These are phyloP conservation scores for Patellifolia procumbens DNA, from an alignment of 179 eudicot species.

Conservation along the genomic window DNA sequence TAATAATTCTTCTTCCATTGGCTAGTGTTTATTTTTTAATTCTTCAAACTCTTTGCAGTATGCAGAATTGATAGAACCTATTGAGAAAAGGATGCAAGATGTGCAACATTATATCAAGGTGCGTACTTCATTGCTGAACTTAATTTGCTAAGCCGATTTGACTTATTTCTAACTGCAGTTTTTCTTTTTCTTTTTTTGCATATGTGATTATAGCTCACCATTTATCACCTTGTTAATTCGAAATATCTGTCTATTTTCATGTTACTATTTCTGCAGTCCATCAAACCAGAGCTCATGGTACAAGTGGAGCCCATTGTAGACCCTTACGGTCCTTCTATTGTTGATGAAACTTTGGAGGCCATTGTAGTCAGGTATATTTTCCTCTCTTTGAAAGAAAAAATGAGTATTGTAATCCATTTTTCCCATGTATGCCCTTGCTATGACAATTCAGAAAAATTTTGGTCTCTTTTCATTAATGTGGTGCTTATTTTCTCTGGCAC, in stretches of 20 bases:
- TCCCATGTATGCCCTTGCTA: background rate
- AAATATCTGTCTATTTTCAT: background rate
- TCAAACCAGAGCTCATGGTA: slow-evolving; percentile 68
- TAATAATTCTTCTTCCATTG: background rate
- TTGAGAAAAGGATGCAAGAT: slow-evolving; percentile 63
- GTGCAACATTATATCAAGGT: slow-evolving; percentile 86
- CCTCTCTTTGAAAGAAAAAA: background rate
- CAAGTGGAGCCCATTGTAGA: slow-evolving; percentile 80
- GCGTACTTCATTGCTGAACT: slow-evolving; percentile 18
- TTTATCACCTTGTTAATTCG: background rate
- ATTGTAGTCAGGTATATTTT: slow-evolving; percentile 76
- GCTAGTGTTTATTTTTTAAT: background rate
- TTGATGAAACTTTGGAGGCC: slow-evolving; percentile 87
- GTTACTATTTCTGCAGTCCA: slow-evolving; percentile 45
- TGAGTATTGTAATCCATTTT: background rate
- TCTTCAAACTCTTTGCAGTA: slow-evolving; percentile 42
- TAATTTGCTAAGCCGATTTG: no score
- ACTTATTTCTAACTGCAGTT: no score
- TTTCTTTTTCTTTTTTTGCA: no score
- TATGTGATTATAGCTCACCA: background rate
- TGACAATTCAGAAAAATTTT: background rate
- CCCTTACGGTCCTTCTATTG: slow-evolving; percentile 88
- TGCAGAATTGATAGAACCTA: slow-evolving; percentile 74
- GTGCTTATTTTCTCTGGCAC: background rate
- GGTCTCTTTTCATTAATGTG: background rate